Base-by-base conservation (phyloP, 495 filamentous ascomycete genomes). In the Amphirosellinia nigrospora region DNA sequence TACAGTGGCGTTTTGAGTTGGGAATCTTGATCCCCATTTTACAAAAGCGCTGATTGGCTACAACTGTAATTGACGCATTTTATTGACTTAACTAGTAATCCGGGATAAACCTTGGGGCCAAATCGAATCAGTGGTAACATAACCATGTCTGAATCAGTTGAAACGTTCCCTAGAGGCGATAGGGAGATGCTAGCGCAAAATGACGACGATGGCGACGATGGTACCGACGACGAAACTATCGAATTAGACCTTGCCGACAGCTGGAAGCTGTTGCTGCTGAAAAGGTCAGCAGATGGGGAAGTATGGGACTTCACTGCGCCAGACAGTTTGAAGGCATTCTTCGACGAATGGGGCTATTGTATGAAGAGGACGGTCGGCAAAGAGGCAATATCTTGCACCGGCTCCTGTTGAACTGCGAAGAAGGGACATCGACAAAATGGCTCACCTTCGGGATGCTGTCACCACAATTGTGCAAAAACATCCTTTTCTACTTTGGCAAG, bases 321-420 rank as follows among this genome's bases (percentile, higher is more conserved):
- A 50, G 46, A 50, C 3, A 50, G 46, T 11, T 50, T 50, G 46
- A 23, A 50, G 46, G 21, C 8, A 50, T 50, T 50, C 46, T 50
- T 50, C 46, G 21, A 50, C 13, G 46, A 50, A 23, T 50, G 46
- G 46, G 46, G 21, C 13, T 26, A 23, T 26, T 50, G 21, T 21
- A 26, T 50, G 0, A 26, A 26, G 13, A 56, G 21, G 11, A 56
- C 30, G 4, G 26, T 56, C 13, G 52, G 52, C 26, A 56, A 34
- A 56, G 52, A 56, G 26, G 52, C 3, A 56, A 56, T n/a, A 56
- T 56, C 15, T 34, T 56, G 30, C 52, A 56, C 52, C 28, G 52
- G 4, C 30, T 56, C 6, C 52, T 56, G 1, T 16, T 56, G 1
- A 23, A 56, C 5, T 56, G 52, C 28, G 26, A 56, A 34, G 52